Evolutionary conservation across 805 yeast species (phyloP).

Genomic region (Metschnikowia amazonensis): DNA sequence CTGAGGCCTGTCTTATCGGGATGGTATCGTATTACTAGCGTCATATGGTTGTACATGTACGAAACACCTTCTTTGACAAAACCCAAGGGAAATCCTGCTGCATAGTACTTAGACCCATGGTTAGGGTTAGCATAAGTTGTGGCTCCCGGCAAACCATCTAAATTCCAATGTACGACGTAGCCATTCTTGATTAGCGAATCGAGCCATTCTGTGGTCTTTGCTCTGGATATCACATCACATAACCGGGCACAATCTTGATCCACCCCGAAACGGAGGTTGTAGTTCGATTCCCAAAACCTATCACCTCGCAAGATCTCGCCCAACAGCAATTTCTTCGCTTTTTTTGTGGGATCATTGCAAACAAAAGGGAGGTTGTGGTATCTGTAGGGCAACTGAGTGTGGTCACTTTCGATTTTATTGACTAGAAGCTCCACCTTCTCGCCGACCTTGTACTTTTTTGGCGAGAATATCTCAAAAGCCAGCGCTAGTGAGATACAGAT

Average conservation of each 20-base stretch:
- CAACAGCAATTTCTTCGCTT: constrained; percentile 59
- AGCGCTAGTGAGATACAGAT: constrained; percentile 7
- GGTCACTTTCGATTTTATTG: constrained; percentile 74
- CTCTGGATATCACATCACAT: constrained; percentile 63
- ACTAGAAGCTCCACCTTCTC: constrained; percentile 67
- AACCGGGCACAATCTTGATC: constrained; percentile 63
- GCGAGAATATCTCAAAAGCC: constrained; percentile 25
- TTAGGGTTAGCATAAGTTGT: constrained; percentile 67
- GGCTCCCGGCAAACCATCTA: constrained; percentile 85
- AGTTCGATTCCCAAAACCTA: constrained; percentile 71
- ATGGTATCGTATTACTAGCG: constrained; percentile 75
- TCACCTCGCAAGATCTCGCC: constrained; percentile 82
- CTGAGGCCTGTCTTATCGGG: constrained; percentile 34
- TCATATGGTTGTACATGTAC: constrained; percentile 73
- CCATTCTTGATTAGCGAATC: constrained; percentile 60
- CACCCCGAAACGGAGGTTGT: constrained; percentile 56
- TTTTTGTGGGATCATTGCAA: constrained; percentile 56
- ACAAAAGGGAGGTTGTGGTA: constrained; percentile 77
- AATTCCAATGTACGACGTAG: constrained; percentile 77
- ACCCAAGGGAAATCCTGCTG: constrained; percentile 86
- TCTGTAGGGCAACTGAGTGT: constrained; percentile 71
- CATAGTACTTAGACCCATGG: constrained; percentile 63
- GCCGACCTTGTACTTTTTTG: constrained; percentile 41
- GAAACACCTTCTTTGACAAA: constrained; percentile 53
- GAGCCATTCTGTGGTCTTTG: constrained; percentile 51